Base-by-base conservation (phyloP, 2,329 filamentous ascomycete species). In the Talaromyces sp. region DNA sequence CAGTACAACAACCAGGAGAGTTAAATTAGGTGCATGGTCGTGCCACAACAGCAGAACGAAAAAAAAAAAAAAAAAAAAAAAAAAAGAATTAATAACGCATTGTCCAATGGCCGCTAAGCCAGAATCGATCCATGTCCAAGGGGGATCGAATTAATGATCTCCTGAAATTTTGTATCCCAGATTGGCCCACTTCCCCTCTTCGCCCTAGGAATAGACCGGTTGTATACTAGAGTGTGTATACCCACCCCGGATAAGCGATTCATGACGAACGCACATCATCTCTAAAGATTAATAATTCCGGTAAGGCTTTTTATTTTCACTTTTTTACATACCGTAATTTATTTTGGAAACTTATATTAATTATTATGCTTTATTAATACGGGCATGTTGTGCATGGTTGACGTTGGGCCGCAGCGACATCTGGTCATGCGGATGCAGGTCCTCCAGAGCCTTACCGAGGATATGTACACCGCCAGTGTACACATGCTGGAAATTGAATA, bases 371-470 rank as follows among this genome's bases (percentile, higher is more conserved):
- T n/a, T 38, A 38, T n/a, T 38, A 21, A 46, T 50, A 50, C 43
- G 26, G 24, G 43, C 43, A 50, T 50, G 43, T 50, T 50, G 43
- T 50, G 43, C 53, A 60, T 32, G 31, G 54, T 60, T 61, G 51
- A 46, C 32, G 38, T 53, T 58, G 56, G 56, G 56, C 56, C 60
- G 60, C 60, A 62, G 60, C 54, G 43, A 14, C 38, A 35, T 29
- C 54, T 54, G 60, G 60, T 62, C 60, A 62, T 62, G 60, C 60
- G 60, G 60, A 62, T 62, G 52, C 46, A 54, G 26, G 51, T 27
- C 51, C 35, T 38, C 35, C 35, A 38, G 35, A 38, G 35, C 35
- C 35, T 38, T 38, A 38, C 35, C 35, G 35, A 38, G 35, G 35
- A 9, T 38, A 38, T 38, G 35, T 38, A 54, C 51, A 54, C 51